Conservation (phyloP, 768 basidiomycete genomes). For the Multifurca ochricompacta region DNA sequence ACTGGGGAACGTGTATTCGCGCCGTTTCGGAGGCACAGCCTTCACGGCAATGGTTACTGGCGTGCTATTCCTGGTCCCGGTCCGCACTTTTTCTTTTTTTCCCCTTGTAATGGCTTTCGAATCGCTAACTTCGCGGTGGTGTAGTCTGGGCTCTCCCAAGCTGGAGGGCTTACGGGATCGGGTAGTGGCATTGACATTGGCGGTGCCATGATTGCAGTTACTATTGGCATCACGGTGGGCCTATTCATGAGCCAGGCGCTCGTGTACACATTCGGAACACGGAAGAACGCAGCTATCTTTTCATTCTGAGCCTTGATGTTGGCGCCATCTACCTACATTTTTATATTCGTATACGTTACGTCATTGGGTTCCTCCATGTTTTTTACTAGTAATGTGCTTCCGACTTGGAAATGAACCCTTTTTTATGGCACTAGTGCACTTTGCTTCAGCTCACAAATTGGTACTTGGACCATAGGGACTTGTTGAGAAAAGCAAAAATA, state of each 20-base stretch:
- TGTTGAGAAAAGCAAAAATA: too few relatives aligned
- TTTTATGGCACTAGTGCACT: too few relatives aligned
- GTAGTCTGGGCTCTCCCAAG: slow-evolving; percentile 76
- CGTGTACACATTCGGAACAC: slow-evolving; percentile 73
- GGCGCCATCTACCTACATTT: background rate
- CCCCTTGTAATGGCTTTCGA: background rate
- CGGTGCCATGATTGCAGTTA: slow-evolving; percentile 81
- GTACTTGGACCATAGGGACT: too few relatives aligned
- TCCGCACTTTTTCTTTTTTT: slow-evolving; percentile 32
- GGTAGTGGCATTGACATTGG: slow-evolving; percentile 78
- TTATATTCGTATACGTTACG: background rate
- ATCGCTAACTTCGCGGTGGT: slow-evolving; percentile 8
- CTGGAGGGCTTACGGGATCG: slow-evolving; percentile 76
- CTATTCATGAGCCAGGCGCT: slow-evolving; percentile 79
- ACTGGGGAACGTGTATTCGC: slow-evolving; percentile 70
- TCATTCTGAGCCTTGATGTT: slow-evolving; percentile 42
- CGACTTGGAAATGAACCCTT: too few relatives aligned
- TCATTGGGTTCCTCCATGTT: too few relatives aligned
- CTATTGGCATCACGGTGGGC: slow-evolving; percentile 82
- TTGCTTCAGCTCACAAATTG: too few relatives aligned
- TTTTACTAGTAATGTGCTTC: too few relatives aligned
- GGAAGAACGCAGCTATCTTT: slow-evolving; percentile 74
- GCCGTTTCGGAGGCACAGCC: slow-evolving; percentile 74
- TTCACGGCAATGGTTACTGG: slow-evolving; percentile 91
- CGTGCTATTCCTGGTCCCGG: slow-evolving; percentile 77